Conservation (phyloP, 257 asterid genomes). For the Capsicum pubescens region DNA sequence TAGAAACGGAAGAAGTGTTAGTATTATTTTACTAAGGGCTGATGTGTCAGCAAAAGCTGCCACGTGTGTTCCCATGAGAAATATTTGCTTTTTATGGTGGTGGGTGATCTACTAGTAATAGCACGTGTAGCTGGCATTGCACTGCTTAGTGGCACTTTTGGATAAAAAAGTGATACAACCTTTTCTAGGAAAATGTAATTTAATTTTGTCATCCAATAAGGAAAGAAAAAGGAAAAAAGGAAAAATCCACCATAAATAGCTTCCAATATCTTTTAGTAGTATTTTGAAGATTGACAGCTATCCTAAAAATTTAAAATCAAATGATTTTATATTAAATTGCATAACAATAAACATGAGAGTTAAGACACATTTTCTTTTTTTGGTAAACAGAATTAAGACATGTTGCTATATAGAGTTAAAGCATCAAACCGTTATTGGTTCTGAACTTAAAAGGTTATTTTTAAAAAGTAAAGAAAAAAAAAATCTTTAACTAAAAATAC, state of each 20-base stretch:
- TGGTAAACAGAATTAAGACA: neutral
- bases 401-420: neutral
- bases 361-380: no score
- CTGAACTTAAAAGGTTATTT: neutral
- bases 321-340: neutral
- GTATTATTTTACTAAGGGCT: constrained; percentile 21
- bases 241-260: neutral
- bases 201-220: neutral
- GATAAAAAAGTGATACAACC: neutral
- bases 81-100: neutral
- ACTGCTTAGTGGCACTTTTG: neutral
- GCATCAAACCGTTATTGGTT: neutral
- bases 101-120: neutral
- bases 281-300: neutral
- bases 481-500: no score
- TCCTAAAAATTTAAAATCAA: neutral
- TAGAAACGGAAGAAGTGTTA: no score
- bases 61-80: constrained; percentile 37
- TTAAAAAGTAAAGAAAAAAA: no score
- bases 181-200: neutral
- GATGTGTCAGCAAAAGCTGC: constrained; percentile 39
- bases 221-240: neutral
- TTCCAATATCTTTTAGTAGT: neutral
- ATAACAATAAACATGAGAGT: neutral
- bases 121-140: constrained; percentile 4